phyloP scores from a whole-genome alignment of 2,329 filamentous ascomycete genomes.

The Beauveria scarabaeidicola region DNA sequence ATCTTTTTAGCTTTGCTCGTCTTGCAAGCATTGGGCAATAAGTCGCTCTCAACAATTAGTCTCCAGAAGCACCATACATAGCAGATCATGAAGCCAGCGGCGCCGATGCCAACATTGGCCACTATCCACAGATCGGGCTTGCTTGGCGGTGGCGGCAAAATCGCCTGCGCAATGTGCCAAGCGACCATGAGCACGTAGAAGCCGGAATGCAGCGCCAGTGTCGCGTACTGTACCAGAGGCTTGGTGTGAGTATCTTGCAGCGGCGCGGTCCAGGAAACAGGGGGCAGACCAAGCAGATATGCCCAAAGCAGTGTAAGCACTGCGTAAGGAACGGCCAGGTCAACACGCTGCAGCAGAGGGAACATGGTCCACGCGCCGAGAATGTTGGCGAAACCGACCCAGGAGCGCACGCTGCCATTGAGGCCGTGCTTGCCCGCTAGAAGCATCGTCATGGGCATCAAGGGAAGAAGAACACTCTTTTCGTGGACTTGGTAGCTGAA shows the following conservation, averaged over 20 bases:
- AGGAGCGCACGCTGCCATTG: constrained; percentile 66
- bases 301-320: constrained; percentile 84
- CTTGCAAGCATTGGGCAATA: constrained; percentile 27
- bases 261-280: constrained; percentile 63
- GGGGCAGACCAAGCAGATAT: constrained; percentile 81
- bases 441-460: constrained; percentile 88
- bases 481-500: constrained; percentile 98
- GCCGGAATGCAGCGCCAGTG: constrained; percentile 58
- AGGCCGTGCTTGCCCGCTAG: constrained; percentile 72
- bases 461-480: constrained; percentile 86
- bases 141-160: constrained; percentile 55
- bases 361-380: constrained; percentile 91
- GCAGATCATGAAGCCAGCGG: constrained; percentile 74
- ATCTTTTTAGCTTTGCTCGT: constrained; percentile 27
- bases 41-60: constrained; percentile 50
- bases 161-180: constrained; percentile 74
- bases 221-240: constrained; percentile 39
- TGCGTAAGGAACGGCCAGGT: constrained; percentile 73
- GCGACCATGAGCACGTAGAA: constrained; percentile 71
- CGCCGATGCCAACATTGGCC: constrained; percentile 77
- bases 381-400: constrained; percentile 94
- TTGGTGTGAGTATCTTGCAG: constrained; percentile 37
- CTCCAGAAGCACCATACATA: constrained; percentile 87
- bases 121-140: constrained; percentile 97
- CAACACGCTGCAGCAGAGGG: constrained; percentile 77